Evolutionary conservation across 2,329 filamentous ascomycete genomes (phyloP).

Genomic region (Elsinoe australis): DNA sequence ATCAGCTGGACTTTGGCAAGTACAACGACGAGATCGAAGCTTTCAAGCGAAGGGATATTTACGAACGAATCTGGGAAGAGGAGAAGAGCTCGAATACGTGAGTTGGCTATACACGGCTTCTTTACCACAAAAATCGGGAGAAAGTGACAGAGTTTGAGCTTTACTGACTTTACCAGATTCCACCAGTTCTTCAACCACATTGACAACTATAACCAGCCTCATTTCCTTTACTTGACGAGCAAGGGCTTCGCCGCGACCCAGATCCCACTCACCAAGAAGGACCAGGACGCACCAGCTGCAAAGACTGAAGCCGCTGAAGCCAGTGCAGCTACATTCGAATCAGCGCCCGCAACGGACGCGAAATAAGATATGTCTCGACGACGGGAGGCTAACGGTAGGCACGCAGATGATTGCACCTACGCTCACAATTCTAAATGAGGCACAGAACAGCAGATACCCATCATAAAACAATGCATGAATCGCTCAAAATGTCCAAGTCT

Average conservation of each 20-base stretch:
- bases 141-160: background rate
- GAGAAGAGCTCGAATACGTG: constrained; percentile 83
- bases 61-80: constrained; percentile 80
- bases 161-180: constrained; percentile 30
- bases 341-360: no score
- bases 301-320: background rate
- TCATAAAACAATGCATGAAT: background rate
- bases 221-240: constrained; percentile 45
- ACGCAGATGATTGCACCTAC: background rate
- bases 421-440: background rate
- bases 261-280: constrained; percentile 15
- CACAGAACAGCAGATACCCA: background rate
- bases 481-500: background rate
- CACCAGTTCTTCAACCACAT: constrained; percentile 45
- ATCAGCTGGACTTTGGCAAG: constrained; percentile 68
- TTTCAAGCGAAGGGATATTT: constrained; percentile 90
- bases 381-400: background rate
- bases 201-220: constrained; percentile 43
- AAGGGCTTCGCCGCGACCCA: constrained; percentile 40
- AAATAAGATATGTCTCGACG: no score
- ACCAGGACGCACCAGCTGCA: background rate
- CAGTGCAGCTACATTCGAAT: background rate
- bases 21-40: constrained; percentile 71
- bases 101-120: constrained; percentile 38
- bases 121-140: background rate